Percentiles rank a stretch among this genome's conserved stretches.
These are phyloP conservation scores for Fraxinus dipetala DNA, from an alignment of 305 asterid species.

Conservation along the genomic window DNA sequence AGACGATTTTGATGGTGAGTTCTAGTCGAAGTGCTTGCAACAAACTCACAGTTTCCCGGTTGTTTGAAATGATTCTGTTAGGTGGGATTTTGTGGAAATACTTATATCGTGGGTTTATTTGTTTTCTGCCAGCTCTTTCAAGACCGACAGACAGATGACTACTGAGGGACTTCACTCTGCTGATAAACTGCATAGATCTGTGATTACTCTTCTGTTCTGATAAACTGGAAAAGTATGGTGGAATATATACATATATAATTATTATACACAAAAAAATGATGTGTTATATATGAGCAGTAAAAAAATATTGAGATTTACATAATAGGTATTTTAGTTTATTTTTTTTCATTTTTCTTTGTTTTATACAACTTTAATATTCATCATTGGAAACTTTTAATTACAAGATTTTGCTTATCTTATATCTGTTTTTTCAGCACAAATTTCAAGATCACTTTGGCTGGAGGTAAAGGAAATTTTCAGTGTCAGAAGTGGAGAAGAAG, in stretches of 20 bases:
- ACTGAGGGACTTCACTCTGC: background rate
- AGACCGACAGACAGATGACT: background rate
- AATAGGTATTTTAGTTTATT: background rate
- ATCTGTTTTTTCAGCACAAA: background rate
- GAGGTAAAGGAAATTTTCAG: background rate
- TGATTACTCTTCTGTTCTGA: conserved; percentile 21
- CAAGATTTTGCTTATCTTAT: conserved; percentile 16
- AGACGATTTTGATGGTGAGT: background rate
- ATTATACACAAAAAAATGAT: no score
- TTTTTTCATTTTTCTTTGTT: background rate
- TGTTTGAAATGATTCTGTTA: background rate
- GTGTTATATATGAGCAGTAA: background rate
- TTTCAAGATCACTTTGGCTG: background rate
- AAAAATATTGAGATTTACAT: background rate
- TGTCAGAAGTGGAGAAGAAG: background rate
- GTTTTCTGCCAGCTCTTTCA: background rate
- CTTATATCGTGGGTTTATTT: background rate
- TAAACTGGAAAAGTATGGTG: background rate
- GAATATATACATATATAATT: background rate
- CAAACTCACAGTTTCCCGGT: background rate
- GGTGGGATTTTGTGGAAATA: background rate
- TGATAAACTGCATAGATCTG: conserved; percentile 23
- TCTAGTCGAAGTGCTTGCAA: background rate
- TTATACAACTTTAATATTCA: background rate
- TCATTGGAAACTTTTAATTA: background rate